Conservation (phyloP, 106 monocot species). For the Vanilla planifolia region DNA sequence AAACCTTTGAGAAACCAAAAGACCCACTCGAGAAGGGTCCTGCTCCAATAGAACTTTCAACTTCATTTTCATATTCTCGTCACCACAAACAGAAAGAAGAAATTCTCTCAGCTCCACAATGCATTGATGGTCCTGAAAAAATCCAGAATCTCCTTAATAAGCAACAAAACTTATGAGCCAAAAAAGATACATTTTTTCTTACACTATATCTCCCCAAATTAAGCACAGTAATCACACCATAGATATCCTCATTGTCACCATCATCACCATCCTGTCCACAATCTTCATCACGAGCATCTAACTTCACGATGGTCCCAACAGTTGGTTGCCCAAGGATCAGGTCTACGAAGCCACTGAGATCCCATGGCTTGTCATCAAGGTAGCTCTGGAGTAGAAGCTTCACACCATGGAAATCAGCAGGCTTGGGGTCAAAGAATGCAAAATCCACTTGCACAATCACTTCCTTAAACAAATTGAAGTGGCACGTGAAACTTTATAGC, state of each 20-base stretch:
- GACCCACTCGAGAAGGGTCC: slow-evolving; percentile 34
- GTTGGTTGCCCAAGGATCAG: slow-evolving; percentile 83
- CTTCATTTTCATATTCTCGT: slow-evolving; percentile 36
- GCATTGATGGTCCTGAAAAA: slow-evolving; percentile 41
- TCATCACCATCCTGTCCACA: slow-evolving; percentile 8
- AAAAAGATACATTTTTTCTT: slow-evolving; percentile 12
- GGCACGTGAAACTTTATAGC: background rate
- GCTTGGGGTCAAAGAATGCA: slow-evolving; percentile 94
- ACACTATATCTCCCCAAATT: slow-evolving; percentile 80
- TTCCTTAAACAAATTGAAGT: slow-evolving; percentile 2
- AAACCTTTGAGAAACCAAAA: slow-evolving; percentile 65
- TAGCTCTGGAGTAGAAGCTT: slow-evolving; percentile 64
- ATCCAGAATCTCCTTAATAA: background rate
- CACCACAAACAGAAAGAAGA: slow-evolving; percentile 37
- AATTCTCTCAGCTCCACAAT: slow-evolving; percentile 59
- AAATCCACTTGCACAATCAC: slow-evolving; percentile 76
- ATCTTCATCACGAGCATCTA: slow-evolving; percentile 23
- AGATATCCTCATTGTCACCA: slow-evolving; percentile 48
- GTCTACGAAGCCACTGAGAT: slow-evolving; percentile 85
- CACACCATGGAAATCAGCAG: slow-evolving; percentile 68
- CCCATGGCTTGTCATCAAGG: slow-evolving; percentile 62
- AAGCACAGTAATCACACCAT: slow-evolving; percentile 63
- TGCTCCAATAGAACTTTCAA: slow-evolving; percentile 34
- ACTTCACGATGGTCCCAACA: slow-evolving; percentile 83
- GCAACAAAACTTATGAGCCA: background rate